Evolutionary conservation across 2,329 filamentous ascomycete species (phyloP), one percentile per base, ranked within the genome.

Genomic region (Cercospora zeina): DNA sequence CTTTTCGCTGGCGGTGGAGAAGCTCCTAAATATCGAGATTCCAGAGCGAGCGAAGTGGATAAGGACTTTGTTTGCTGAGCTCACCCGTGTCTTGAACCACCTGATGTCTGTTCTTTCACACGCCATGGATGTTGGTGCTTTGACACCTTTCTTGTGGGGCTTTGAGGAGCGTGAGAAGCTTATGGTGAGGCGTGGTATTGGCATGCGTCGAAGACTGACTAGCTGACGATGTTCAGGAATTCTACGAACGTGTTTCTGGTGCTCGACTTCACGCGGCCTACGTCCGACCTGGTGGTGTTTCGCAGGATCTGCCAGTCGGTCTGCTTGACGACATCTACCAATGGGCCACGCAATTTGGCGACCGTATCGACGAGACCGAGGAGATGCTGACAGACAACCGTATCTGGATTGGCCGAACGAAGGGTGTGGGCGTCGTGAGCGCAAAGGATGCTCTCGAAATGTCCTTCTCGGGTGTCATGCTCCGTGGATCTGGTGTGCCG

Each of bases 161-260:
- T 99, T 99, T 77, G 95, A 99, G 81, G 95, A 99, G 82, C 90
- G 95, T 84, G 95, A 99, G 82, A 99, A 99, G 85, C 85, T 99
- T 63, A 99, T 99, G 96, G 93, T 97, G 83, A 76, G 86, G 74
- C 3, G 16, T 21, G 14, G 19, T 7, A 54, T 16, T 31, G 21
- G 49, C 30, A 45, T 50, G 51, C 21, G 7, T 10, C 19, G 2
- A 10, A 31, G 11, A 49, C 5, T 33, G n/a, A 6, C 58, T 33
- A 36, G 54, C 51, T 60, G 50, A 49, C 53, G 16, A 13, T 42
- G 34, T 45, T 2, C 65, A 97, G 93, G 95, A 99, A 87, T 99
- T 99, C 82, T 99, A 99, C 78, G 95, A 99, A 80, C 92, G 95
- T 82, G 96, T 99, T 63, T 99, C 95, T 42, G 95, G 95, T 76